phyloP scores from a whole-genome alignment of 176 grass and related monocot species.

The Miscanthus lutarioriparius region DNA sequence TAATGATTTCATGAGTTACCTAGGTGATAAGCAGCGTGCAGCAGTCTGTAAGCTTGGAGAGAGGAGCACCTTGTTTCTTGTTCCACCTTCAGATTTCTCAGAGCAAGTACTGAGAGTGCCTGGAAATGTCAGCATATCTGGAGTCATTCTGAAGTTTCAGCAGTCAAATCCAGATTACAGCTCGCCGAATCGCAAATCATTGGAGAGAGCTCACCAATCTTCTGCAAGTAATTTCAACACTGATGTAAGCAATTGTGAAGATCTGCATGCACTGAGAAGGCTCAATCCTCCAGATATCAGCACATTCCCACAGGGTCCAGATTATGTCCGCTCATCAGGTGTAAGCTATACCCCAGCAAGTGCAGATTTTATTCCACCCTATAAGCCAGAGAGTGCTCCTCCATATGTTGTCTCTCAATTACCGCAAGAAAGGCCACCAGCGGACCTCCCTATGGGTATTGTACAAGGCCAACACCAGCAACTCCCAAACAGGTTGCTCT shows the following conservation, averaged over 20 bases:
- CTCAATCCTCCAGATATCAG: slow-evolving; percentile 44
- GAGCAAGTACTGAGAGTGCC: slow-evolving; percentile 91
- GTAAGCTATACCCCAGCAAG: slow-evolving; percentile 33
- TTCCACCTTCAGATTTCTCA: slow-evolving; percentile 92
- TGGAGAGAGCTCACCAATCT: slow-evolving; percentile 25
- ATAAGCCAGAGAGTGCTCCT: slow-evolving; percentile 43
- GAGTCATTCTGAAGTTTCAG: slow-evolving; percentile 83
- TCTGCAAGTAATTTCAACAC: slow-evolving; percentile 30
- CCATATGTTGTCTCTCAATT: slow-evolving; percentile 39
- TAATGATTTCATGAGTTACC: slow-evolving; percentile 98
- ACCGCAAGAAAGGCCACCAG: slow-evolving; percentile 35
- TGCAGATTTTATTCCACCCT: slow-evolving; percentile 36
- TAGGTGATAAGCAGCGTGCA: slow-evolving; percentile 88
- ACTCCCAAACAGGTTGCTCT: slow-evolving; percentile 29
- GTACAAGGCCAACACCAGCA: slow-evolving; percentile 41
- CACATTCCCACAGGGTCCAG: slow-evolving; percentile 44
- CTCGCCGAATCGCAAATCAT: slow-evolving; percentile 41
- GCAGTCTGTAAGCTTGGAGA: slow-evolving; percentile 94
- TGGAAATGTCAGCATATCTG: slow-evolving; percentile 95
- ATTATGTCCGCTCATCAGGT: slow-evolving; percentile 43
- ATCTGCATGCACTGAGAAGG: slow-evolving; percentile 39
- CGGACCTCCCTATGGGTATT: slow-evolving; percentile 30
- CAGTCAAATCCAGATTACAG: slow-evolving; percentile 50
- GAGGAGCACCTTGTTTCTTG: slow-evolving; percentile 84
- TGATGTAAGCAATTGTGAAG: slow-evolving; percentile 33